Percentiles rank a stretch among this genome's conserved stretches.
Conservation (phyloP, 2,329 filamentous ascomycete species). For the Hypoxylon sp. region DNA sequence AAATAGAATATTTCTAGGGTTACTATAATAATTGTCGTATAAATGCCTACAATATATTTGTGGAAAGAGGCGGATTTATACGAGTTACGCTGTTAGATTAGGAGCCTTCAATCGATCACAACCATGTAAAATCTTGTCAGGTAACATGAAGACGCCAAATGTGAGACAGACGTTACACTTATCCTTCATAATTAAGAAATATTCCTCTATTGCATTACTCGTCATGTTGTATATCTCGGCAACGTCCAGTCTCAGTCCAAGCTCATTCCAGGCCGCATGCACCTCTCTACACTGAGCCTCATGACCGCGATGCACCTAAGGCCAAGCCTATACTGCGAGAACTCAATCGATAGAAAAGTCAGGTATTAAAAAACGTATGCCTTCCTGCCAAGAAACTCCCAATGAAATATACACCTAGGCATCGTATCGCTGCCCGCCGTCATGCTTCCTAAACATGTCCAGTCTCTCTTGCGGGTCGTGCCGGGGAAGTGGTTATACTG, state of each 20-base stretch:
- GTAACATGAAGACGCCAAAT: neutral
- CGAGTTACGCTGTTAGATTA: neutral
- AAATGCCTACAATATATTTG: no score
- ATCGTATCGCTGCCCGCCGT: conserved; percentile 29
- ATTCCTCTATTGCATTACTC: conserved; percentile 52
- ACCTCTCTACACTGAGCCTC: conserved; percentile 32
- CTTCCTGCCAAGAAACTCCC: conserved; percentile 50
- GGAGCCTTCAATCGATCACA: neutral
- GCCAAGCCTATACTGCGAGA: conserved; percentile 43
- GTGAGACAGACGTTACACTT: conserved; percentile 3
- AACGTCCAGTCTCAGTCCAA: conserved; percentile 46
- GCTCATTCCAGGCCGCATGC: conserved; percentile 38
- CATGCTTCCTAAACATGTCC: conserved; percentile 40
- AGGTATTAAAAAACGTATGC: conserved; percentile 55
- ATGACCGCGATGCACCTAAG: conserved; percentile 44
- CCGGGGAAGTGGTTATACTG: neutral
- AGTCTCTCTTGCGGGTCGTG: conserved; percentile 27
- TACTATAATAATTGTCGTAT: no score
- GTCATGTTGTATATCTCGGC: conserved; percentile 45
- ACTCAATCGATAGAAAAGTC: conserved; percentile 47
- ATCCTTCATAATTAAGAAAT: conserved; percentile 29
- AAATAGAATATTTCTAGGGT: no score
- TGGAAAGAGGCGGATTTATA: neutral
- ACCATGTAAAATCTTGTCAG: neutral
- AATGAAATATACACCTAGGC: conserved; percentile 51